Evolutionary conservation across 331 rosid species (phyloP).

Genomic region (Quercus phellos): DNA sequence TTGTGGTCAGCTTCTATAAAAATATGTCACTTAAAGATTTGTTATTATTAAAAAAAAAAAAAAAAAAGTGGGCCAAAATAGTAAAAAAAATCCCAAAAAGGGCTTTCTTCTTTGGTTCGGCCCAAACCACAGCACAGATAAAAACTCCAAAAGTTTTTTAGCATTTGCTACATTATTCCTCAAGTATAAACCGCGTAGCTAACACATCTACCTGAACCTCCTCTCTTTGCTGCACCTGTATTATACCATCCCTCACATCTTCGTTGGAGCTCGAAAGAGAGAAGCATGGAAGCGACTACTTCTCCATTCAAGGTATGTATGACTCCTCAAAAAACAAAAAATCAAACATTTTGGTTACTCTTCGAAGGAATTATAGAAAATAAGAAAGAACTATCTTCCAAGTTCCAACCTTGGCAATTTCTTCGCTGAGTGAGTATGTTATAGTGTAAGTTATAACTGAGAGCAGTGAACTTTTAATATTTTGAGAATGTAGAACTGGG

Average conservation of each 20-base stretch:
- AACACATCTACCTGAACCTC: too few relatives aligned
- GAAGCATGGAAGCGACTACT: constrained; percentile 31
- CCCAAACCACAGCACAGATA: too few relatives aligned
- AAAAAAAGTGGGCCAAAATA: too few relatives aligned
- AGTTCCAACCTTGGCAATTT: neutral
- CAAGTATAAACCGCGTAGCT: too few relatives aligned
- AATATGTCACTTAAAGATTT: too few relatives aligned
- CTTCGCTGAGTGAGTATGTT: neutral
- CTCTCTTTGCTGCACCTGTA: too few relatives aligned
- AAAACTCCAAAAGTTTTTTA: too few relatives aligned
- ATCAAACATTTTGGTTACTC: neutral
- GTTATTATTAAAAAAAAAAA: too few relatives aligned
- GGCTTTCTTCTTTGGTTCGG: too few relatives aligned
- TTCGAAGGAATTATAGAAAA: neutral
- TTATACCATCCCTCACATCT: neutral
- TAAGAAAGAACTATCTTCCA: neutral
- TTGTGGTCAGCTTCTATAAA: too few relatives aligned
- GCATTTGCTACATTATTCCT: too few relatives aligned
- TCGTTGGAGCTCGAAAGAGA: neutral
- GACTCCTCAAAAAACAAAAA: neutral
- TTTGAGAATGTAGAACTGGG: neutral
- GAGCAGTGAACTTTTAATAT: neutral
- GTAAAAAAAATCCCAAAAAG: too few relatives aligned
- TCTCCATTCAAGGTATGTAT: constrained; percentile 46
- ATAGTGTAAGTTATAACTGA: neutral